Percentiles rank a stretch among this genome's conserved stretches.
These are phyloP conservation scores for Aureobasidium vineae DNA, from an alignment of 2,329 filamentous ascomycete species.

Conservation along the genomic window DNA sequence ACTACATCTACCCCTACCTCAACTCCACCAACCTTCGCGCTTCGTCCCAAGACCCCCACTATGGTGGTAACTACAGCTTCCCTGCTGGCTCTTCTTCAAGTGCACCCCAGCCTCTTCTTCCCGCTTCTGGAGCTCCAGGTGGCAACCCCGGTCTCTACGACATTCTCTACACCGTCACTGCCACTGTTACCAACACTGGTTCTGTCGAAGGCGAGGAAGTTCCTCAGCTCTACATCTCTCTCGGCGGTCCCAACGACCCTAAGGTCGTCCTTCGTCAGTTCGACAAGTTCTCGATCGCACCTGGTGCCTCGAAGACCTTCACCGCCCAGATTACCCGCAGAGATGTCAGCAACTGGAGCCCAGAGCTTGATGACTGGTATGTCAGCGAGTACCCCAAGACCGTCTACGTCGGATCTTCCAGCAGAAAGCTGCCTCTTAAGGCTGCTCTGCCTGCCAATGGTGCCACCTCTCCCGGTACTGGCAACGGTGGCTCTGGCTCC, in stretches of 20 bases:
- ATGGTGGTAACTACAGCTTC: slow-evolving; percentile 62
- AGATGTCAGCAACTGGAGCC: slow-evolving; percentile 87
- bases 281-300: slow-evolving; percentile 68
- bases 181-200: slow-evolving; percentile 71
- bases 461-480: slow-evolving; percentile 16
- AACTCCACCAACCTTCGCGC: slow-evolving; percentile 60
- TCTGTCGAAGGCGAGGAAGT: slow-evolving; percentile 65
- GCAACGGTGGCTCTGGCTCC: slow-evolving; percentile 9
- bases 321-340: slow-evolving; percentile 68
- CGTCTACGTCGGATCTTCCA: slow-evolving; percentile 59
- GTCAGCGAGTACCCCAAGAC: slow-evolving; percentile 57
- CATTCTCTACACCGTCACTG: slow-evolving; percentile 64
- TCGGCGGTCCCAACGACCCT: slow-evolving; percentile 73
- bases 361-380: slow-evolving; percentile 76
- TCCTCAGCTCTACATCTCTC: slow-evolving; percentile 71
- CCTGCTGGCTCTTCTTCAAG: slow-evolving; percentile 58
- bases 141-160: slow-evolving; percentile 67
- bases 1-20: slow-evolving; percentile 71
- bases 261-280: slow-evolving; percentile 71
- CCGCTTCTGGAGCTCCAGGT: slow-evolving; percentile 60
- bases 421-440: slow-evolving; percentile 55
- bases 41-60: slow-evolving; percentile 59
- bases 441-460: slow-evolving; percentile 21
- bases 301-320: slow-evolving; percentile 68
- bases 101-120: slow-evolving; percentile 56